Conservation (phyloP, 2,329 filamentous ascomycete genomes). For the Hypoxylon sp. region DNA sequence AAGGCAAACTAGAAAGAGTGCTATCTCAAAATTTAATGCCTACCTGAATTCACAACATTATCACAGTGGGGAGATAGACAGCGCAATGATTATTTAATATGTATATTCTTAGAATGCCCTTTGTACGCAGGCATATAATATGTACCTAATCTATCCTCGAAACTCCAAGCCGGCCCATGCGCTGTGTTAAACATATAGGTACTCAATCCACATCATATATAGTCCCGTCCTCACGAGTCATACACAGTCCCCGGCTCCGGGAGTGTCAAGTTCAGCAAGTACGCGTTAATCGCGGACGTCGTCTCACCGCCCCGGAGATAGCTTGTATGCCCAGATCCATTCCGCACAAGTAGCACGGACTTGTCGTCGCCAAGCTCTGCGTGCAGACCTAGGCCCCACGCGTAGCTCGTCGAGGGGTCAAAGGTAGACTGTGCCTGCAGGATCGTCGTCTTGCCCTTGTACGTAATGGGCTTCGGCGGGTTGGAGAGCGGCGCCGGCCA, state of each 20-base stretch:
- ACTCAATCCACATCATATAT: neutral
- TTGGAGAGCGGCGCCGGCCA: constrained; percentile 59
- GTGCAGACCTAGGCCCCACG: constrained; percentile 56
- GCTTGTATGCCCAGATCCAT: constrained; percentile 60
- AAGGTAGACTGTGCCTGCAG: constrained; percentile 58
- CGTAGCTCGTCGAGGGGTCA: constrained; percentile 59
- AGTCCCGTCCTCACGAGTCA: constrained; percentile 13
- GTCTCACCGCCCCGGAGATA: constrained; percentile 54
- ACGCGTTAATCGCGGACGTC: constrained; percentile 52
- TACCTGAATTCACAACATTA: neutral
- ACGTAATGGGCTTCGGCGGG: constrained; percentile 50
- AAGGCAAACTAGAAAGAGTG: neutral
- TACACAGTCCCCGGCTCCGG: constrained; percentile 51
- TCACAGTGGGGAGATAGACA: neutral
- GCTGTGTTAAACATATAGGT: neutral
- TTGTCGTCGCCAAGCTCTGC: constrained; percentile 51
- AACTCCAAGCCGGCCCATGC: constrained; percentile 3
- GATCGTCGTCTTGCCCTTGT: constrained; percentile 53
- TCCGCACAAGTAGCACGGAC: constrained; percentile 57
- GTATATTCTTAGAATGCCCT: constrained; percentile 2
- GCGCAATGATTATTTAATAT: neutral
- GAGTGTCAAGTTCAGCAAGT: constrained; percentile 55
- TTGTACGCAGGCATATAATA: neutral
- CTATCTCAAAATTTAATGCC: neutral
- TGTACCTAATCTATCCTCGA: constrained; percentile 1